Conservation (phyloP, 352 stramenopile species). For the Phytopythium sindhum region DNA sequence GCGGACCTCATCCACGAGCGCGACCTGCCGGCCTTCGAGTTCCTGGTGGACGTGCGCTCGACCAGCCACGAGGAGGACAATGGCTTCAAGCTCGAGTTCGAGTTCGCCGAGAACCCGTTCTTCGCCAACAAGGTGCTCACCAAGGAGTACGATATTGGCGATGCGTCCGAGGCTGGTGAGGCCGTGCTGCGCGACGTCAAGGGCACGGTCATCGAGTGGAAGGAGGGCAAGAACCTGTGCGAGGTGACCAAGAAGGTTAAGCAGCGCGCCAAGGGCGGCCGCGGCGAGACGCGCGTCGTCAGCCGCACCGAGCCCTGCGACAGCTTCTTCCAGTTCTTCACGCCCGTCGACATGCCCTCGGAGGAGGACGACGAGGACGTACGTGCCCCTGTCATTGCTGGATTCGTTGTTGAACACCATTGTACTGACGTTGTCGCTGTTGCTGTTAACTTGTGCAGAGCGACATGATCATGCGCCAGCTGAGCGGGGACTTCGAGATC, state of each 20-base stretch:
- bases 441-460: conserved; percentile 28
- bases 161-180: conserved; percentile 76
- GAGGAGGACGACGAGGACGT: conserved; percentile 83
- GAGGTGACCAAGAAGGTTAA: conserved; percentile 88
- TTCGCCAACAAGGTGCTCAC: conserved; percentile 74
- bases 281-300: conserved; percentile 71
- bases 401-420: conserved; percentile 7
- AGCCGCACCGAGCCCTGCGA: conserved; percentile 80
- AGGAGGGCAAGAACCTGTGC: conserved; percentile 79
- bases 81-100: conserved; percentile 84
- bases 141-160: conserved; percentile 86
- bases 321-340: conserved; percentile 88
- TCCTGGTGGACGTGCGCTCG: conserved; percentile 70
- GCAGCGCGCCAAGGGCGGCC: conserved; percentile 77
- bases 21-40: conserved; percentile 77
- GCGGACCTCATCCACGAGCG: conserved; percentile 79
- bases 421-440: conserved; percentile 14
- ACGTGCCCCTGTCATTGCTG: conserved; percentile 22
- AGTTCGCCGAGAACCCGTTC: conserved; percentile 76
- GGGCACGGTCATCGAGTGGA: conserved; percentile 78
- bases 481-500: conserved; percentile 83
- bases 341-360: conserved; percentile 79
- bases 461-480: conserved; percentile 84
- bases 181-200: conserved; percentile 75
- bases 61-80: conserved; percentile 79